phyloP scores from a whole-genome alignment of 2,329 filamentous ascomycete genomes.

The Colletotrichum coccodes region DNA sequence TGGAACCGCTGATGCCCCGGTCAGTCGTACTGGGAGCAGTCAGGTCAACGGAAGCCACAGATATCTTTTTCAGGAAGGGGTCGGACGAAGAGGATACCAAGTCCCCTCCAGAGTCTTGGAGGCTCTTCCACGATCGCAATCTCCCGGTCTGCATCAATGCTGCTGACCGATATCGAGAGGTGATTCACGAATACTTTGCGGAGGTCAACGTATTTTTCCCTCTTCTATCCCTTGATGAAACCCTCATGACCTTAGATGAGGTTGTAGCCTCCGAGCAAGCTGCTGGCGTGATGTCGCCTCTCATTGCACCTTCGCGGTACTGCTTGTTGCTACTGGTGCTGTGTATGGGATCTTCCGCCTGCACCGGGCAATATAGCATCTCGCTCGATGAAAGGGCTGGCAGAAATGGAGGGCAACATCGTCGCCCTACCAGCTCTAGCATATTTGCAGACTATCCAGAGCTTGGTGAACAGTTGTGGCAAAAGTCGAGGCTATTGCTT shows the following conservation, averaged over 20 bases:
- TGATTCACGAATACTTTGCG: conserved; percentile 37
- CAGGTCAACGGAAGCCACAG: conserved; percentile 26
- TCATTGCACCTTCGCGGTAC: conserved; percentile 19
- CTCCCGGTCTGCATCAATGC: neutral
- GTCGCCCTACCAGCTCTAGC: neutral
- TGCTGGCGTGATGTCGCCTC: neutral
- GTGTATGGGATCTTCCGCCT: conserved; percentile 32
- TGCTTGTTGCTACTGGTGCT: conserved; percentile 34
- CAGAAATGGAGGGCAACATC: neutral
- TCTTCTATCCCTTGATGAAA: neutral
- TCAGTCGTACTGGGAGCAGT: neutral
- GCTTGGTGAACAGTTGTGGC: conserved; percentile 34
- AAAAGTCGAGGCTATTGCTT: conserved; percentile 37
- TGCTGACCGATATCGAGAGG: conserved; percentile 7
- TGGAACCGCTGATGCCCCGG: neutral
- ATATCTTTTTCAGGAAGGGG: conserved; percentile 20
- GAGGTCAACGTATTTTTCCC: conserved; percentile 41
- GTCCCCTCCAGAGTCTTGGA: conserved; percentile 30
- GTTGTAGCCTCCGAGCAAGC: conserved; percentile 4
- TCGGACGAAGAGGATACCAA: neutral
- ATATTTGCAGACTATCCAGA: neutral
- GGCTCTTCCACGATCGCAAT: conserved; percentile 24
- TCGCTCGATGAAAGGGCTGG: conserved; percentile 8
- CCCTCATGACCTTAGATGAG: conserved; percentile 5
- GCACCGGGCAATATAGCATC: conserved; percentile 9